A percentile compares a stretch with the other conserved stretches of the same genome.
These are phyloP conservation scores for Aspergillus quadricinctus DNA, from an alignment of 2,329 filamentous ascomycete genomes.

Conservation along the genomic window DNA sequence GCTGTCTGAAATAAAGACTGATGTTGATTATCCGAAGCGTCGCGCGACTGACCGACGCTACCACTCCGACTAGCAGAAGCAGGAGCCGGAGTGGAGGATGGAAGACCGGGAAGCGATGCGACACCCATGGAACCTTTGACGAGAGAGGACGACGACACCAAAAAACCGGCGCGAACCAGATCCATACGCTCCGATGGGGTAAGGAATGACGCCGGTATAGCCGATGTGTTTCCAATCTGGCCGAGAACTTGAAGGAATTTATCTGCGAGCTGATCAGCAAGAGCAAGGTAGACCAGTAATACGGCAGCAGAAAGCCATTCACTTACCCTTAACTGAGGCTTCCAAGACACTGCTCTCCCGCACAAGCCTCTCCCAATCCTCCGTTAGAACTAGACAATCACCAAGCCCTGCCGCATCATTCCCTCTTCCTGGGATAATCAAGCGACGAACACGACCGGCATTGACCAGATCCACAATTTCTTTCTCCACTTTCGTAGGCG, in stretches of 20 bases:
- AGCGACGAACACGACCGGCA: constrained; percentile 49
- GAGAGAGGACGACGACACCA: constrained; percentile 47
- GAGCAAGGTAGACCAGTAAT: background rate
- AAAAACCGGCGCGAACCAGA: constrained; percentile 51
- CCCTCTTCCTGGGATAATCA: constrained; percentile 55
- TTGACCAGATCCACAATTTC: constrained; percentile 53
- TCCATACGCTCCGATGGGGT: constrained; percentile 44
- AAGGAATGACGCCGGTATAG: constrained; percentile 44
- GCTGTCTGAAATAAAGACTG: constrained; percentile 21
- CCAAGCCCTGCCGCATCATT: constrained; percentile 53
- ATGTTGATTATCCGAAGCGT: background rate
- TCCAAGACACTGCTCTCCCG: constrained; percentile 30
- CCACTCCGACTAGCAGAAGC: constrained; percentile 25
- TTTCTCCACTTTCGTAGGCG: constrained; percentile 56
- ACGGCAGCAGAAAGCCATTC: background rate
- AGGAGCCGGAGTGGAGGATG: constrained; percentile 12
- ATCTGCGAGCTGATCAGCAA: constrained; percentile 24
- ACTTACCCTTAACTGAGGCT: constrained; percentile 32
- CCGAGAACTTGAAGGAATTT: constrained; percentile 50
- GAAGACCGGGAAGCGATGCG: constrained; percentile 37
- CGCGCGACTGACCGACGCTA: background rate
- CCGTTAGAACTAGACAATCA: constrained; percentile 54
- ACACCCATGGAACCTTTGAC: constrained; percentile 38
- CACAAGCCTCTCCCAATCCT: constrained; percentile 49
- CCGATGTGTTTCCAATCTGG: constrained; percentile 44